Conservation (phyloP, 1,284 basidiomycete species). For the Taiwanofungus camphoratus region DNA sequence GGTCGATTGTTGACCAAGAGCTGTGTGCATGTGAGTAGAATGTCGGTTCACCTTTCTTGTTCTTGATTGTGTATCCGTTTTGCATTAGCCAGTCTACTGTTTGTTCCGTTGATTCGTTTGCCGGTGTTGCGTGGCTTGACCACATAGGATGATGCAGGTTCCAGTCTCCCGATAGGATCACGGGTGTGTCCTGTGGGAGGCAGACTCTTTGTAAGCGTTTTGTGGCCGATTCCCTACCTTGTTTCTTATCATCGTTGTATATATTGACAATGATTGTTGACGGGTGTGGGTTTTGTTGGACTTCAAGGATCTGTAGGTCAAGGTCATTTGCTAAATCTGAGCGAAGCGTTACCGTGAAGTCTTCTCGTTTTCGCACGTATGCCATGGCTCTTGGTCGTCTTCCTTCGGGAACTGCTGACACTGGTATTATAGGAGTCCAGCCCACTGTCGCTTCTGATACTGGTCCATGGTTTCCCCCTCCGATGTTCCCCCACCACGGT, state of each 20-base stretch:
- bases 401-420: background rate
- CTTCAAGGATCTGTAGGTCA: slow-evolving; percentile 2
- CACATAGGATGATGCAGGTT: slow-evolving; percentile 5
- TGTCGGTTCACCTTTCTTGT: slow-evolving; percentile 2
- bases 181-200: background rate
- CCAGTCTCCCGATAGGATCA: slow-evolving; percentile 4
- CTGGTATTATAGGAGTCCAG: slow-evolving; percentile 2
- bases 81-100: slow-evolving; percentile 2
- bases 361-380: background rate
- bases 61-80: background rate
- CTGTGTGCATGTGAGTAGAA: slow-evolving; percentile 1
- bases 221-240: background rate
- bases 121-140: background rate
- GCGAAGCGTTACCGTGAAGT: slow-evolving; percentile 2
- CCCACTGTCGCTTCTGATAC: slow-evolving; percentile 1
- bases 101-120: background rate
- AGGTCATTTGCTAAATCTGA: slow-evolving; percentile 5
- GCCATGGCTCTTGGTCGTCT: background rate
- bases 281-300: slow-evolving; percentile 2
- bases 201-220: background rate
- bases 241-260: slow-evolving; percentile 2
- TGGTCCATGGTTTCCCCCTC: slow-evolving; percentile 1
- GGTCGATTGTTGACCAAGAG: slow-evolving; percentile 3
- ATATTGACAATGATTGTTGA: slow-evolving; percentile 2
- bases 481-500: slow-evolving; percentile 4